phyloP scores from a whole-genome alignment of 768 basidiomycete species.

The Boletus tomentosulus region DNA sequence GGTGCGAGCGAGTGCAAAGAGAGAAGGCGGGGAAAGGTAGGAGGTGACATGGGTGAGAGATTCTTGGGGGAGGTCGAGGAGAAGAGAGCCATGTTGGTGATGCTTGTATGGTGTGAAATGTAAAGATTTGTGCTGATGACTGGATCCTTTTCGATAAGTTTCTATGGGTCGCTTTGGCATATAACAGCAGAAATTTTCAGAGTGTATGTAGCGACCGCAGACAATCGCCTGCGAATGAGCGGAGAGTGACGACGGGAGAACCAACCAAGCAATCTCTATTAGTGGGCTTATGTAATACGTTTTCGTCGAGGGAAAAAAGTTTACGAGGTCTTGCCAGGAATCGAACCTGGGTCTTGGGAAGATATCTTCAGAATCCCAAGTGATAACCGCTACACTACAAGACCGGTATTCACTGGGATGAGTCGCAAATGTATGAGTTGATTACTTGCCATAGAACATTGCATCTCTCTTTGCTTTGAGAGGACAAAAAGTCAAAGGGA shows the following conservation, averaged over 20 bases:
- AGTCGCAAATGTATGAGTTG: too few relatives aligned
- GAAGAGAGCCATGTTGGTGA: constrained; percentile 50
- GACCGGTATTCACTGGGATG: too few relatives aligned
- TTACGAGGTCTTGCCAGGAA: constrained; percentile 20
- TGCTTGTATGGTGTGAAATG: constrained; percentile 18
- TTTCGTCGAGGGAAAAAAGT: neutral
- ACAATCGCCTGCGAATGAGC: constrained; percentile 17
- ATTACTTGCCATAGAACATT: neutral
- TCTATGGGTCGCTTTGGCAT: constrained; percentile 60
- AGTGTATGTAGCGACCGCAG: constrained; percentile 6
- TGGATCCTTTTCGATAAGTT: constrained; percentile 36
- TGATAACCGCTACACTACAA: constrained; percentile 42
- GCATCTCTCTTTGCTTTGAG: neutral
- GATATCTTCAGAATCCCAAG: constrained; percentile 34
- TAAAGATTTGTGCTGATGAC: constrained; percentile 27
- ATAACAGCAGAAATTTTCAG: constrained; percentile 43
- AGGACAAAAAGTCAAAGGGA: too few relatives aligned
- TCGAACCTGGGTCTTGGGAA: constrained; percentile 33
- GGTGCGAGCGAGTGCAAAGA: constrained; percentile 54
- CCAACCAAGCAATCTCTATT: neutral
- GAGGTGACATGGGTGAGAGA: constrained; percentile 75
- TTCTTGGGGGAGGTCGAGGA: constrained; percentile 61
- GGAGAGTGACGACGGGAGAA: neutral
- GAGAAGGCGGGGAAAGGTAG: constrained; percentile 60
- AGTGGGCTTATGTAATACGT: constrained; percentile 7